Percentiles rank a stretch among this genome's conserved stretches.
Conservation (phyloP, 805 yeast genomes). For the Isabelozyma heimii region DNA sequence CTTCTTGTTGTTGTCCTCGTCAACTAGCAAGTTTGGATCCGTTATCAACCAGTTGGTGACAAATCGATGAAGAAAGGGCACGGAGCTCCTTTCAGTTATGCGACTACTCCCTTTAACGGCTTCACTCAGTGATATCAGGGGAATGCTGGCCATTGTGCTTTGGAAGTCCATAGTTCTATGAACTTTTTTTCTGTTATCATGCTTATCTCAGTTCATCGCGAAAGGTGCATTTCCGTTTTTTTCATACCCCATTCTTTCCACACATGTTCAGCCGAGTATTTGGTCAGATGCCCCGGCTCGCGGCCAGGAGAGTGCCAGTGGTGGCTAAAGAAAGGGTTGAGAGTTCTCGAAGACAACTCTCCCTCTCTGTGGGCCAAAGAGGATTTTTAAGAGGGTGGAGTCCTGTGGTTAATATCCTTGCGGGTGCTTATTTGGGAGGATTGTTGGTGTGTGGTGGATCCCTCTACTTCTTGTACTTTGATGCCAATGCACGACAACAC, state of each 20-base stretch:
- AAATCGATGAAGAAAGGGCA: slow-evolving; percentile 10
- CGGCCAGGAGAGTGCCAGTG: background rate
- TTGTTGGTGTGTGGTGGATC: slow-evolving; percentile 36
- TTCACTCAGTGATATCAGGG: background rate
- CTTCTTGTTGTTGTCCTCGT: slow-evolving; percentile 2
- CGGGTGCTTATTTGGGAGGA: slow-evolving; percentile 44
- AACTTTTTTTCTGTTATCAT: background rate
- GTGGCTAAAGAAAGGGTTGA: too few species aligned
- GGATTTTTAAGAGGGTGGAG: slow-evolving; percentile 23
- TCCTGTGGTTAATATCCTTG: slow-evolving; percentile 30
- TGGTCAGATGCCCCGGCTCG: background rate
- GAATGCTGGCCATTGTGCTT: background rate
- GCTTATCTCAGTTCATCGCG: background rate
- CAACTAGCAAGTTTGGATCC: slow-evolving; percentile 13
- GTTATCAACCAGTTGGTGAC: slow-evolving; percentile 27
- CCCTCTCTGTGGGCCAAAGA: background rate
- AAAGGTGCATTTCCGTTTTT: background rate
- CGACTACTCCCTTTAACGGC: background rate
- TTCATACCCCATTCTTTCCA: background rate
- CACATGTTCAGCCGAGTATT: background rate
- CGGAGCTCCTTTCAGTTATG: background rate
- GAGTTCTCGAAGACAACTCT: background rate
- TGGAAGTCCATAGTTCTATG: too few species aligned
- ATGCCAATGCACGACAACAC: slow-evolving; percentile 36
- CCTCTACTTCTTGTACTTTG: slow-evolving; percentile 36